Evolutionary conservation across 768 basidiomycete genomes (phyloP), one percentile per base, ranked within the genome.

Genomic region (Lyophyllum semitale): DNA sequence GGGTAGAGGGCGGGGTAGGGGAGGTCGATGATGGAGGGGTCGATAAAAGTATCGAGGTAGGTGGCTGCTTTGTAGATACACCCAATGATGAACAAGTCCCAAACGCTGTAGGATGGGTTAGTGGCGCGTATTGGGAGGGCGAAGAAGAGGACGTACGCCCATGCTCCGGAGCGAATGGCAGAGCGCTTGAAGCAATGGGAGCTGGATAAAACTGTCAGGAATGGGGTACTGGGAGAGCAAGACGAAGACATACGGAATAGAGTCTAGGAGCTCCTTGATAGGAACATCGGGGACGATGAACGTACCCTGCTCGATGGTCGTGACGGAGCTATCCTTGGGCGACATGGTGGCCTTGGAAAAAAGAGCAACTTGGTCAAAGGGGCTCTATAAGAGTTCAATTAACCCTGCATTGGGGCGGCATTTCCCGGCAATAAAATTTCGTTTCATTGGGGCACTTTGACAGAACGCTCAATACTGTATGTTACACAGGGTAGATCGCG

Each of bases 131-230:
- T 32, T 26, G 38, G 20, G 47, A 35, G 46, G 33, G 48, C 12
- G 43, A 45, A n/a, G 17, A 45, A 38, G 49, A 38, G 6, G 25
- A 70, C 86, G 55, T 70, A 91, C 91, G 96, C 76, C 70, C 97
- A 94, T 48, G 80, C 55, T 1, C 84, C 86, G 4, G 93, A 94
- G 67, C 78, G 81, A 63, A 95, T 58, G 4, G 93, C 90, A 0
- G 93, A 95, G 57, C 96, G 90, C 77, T 95, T 79, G 74, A 87
- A 93, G 77, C 96, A 98, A 72, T 93, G 93, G 8, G 88, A 61
- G 13, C 91, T 92, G 54, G 53, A 51, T 50, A 50, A 33, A 49
- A 51, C 20, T 25, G 25, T 63, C 22, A 54, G 44, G 33, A 8
- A 11, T 37, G 6, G 32, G n/a, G 43, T 22, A 9, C 38, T 29